A percentile compares a stretch with the other conserved stretches of the same genome.
phyloP scores from a whole-genome alignment of 345 rosid species.

The Eucalyptus victrix region DNA sequence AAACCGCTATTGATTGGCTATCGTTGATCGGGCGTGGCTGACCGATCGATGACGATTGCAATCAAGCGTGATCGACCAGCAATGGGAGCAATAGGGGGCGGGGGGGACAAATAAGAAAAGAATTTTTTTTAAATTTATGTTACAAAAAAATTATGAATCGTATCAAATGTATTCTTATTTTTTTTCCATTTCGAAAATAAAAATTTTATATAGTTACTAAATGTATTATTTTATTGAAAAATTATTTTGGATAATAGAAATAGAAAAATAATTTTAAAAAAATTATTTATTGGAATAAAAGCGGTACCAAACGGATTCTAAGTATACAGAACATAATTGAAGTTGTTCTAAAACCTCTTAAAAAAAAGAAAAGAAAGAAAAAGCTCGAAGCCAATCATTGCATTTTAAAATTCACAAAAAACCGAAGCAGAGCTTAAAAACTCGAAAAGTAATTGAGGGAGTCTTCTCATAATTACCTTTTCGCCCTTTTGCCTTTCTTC shows the following conservation, averaged over 20 bases:
- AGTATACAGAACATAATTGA: background rate
- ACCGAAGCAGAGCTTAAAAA: background rate
- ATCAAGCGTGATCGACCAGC: accelerated
- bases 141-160: accelerated
- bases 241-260: accelerated
- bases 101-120: no score
- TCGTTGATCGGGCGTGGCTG: accelerated
- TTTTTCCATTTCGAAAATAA: accelerated
- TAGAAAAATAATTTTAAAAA: accelerated
- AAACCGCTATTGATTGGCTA: no score
- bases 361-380: no score
- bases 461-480: background rate
- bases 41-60: accelerated
- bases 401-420: background rate
- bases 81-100: accelerated
- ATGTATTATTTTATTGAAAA: accelerated
- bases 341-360: background rate
- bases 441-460: background rate
- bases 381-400: background rate
- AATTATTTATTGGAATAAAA: accelerated
- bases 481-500: background rate
- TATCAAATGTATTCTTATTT: accelerated
- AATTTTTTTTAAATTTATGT: no score
- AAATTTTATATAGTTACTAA: no score
- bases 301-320: accelerated